phyloP scores from a whole-genome alignment of 768 basidiomycete genomes.

The Russula compacta region DNA sequence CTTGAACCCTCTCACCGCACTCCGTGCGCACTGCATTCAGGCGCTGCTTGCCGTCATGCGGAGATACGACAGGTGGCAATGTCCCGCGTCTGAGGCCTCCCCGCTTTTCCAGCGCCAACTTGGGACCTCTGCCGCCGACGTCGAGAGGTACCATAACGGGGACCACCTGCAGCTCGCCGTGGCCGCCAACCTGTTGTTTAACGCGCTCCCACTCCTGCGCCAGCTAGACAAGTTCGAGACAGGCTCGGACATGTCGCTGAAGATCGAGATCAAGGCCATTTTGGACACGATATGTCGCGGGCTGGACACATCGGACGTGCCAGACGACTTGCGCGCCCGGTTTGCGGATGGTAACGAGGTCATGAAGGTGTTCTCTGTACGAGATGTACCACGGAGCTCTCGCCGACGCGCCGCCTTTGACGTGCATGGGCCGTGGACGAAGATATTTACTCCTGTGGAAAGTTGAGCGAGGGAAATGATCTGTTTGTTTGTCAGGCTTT shows the following conservation, averaged over 20 bases:
- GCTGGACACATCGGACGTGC: not conserved
- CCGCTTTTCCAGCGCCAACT: constrained; percentile 7
- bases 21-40: constrained; percentile 9
- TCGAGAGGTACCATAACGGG: not conserved
- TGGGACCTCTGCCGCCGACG: not conserved
- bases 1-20: not conserved
- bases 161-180: constrained; percentile 4
- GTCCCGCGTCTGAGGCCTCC: not conserved
- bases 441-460: not conserved
- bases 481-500: too few species aligned
- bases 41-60: constrained; percentile 1
- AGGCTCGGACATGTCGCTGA: not conserved
- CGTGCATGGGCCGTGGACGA: not conserved
- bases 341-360: constrained; percentile 1
- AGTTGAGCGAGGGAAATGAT: not conserved
- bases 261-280: constrained; percentile 1
- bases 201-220: not conserved
- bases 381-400: not conserved
- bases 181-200: not conserved
- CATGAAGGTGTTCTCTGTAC: not conserved
- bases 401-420: not conserved
- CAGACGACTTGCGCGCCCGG: not conserved
- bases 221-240: not conserved
- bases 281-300: constrained; percentile 4
- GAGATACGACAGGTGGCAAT: constrained; percentile 2